Conservation (phyloP, 202 grass and related monocot genomes). For the Zoysia matrella region DNA sequence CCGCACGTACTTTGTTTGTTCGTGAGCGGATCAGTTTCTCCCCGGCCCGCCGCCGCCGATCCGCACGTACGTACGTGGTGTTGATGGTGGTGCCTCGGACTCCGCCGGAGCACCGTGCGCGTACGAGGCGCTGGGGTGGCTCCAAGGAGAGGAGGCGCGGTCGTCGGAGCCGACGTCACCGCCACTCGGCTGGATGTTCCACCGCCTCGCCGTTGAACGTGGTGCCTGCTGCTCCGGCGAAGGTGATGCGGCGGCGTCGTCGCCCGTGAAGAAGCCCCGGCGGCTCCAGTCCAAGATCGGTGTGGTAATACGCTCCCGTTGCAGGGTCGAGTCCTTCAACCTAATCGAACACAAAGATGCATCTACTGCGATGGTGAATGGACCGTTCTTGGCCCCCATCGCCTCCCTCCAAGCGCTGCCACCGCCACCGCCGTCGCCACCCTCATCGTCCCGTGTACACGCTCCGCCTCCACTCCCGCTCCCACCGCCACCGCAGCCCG, state of each 20-base stretch:
- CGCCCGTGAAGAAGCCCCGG: neutral
- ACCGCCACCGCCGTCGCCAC: too few species aligned
- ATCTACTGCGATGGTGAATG: neutral
- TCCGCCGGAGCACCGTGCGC: neutral
- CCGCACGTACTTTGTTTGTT: too few species aligned
- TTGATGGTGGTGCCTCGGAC: neutral
- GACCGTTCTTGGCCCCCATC: neutral
- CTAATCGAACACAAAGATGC: neutral
- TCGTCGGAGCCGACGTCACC: neutral
- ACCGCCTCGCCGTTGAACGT: neutral
- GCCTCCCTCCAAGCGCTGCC: too few species aligned
- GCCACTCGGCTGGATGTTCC: neutral
- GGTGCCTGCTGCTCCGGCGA: too few species aligned
- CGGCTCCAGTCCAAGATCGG: slow-evolving; percentile 34
- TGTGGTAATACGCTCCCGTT: slow-evolving; percentile 2
- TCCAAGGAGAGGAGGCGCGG: neutral
- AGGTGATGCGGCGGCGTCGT: too few species aligned
- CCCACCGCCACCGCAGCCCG: neutral
- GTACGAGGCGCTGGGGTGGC: neutral
- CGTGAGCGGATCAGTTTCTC: neutral
- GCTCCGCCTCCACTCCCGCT: neutral
- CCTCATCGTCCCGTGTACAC: too few species aligned
- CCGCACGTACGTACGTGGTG: neutral
- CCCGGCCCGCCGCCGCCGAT: too few species aligned
- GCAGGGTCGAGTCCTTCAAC: slow-evolving; percentile 6